Evolutionary conservation across 352 stramenopile species (phyloP), one percentile per base, ranked within the genome.

Genomic region (Pythium oligandrum): DNA sequence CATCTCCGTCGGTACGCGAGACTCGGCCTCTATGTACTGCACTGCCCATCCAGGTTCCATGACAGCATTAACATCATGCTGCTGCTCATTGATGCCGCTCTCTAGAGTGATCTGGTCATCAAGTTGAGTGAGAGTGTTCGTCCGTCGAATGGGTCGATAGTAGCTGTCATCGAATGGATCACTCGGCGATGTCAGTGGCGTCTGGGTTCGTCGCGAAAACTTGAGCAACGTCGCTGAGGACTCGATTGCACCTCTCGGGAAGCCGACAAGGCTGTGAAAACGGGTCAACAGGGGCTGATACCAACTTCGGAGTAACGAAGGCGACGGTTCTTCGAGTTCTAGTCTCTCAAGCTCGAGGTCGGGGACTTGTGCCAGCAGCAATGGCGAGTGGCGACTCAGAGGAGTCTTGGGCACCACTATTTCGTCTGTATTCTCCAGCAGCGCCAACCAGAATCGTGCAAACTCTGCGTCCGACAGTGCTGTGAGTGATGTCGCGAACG

Each of bases 11-110:
- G 82, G 73, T 26, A 93, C 70, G 8, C 57, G 64, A 2, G 78
- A 72, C 62, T 84, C 79, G 48, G 84, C 71, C 49, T 93, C 75
- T 68, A 89, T 81, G 63, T 93, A 93, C 56, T 90, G 74, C 10
- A 93, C 67, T 2, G 82, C 75, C 82, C 82, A 93, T 4, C 82
- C 79, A 12, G 80, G 73, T 38, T 93, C 82, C 30, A 78, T 26
- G 17, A 26, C 17, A 26, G 17, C 45, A n/a, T 51, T 8, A n/a
- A 51, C 37, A 6, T 55, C n/a, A 35, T 55, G 6, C 36, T 36
- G 30, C 5, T 36, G 11, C 37, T 6, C n/a, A 17, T 6, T 40
- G 10, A 42, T 46, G 2, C 26, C 38, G 40, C 48, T 11, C 37
- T 47, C 44, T 10, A 46, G 44, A 44, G 11, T 68, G 46, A 26